These are phyloP conservation scores for Pulveroboletus ravenelii DNA, from an alignment of 768 basidiomycete genomes.

Conservation along the genomic window DNA sequence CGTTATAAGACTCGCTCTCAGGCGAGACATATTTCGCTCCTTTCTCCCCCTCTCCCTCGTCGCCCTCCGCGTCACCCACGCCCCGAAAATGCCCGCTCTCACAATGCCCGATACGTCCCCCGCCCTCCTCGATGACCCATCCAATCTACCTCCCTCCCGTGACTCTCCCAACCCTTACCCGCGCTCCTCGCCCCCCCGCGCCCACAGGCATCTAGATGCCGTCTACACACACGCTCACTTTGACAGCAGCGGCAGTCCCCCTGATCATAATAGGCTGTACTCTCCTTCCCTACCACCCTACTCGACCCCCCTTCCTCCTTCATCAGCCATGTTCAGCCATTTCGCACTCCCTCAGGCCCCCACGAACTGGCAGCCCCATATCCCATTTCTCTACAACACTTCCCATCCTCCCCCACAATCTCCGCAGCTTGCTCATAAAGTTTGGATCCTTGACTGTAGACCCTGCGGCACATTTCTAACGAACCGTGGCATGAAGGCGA, in stretches of 20 bases:
- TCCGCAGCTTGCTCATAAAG: slow-evolving; percentile 54
- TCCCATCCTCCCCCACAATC: slow-evolving; percentile 41
- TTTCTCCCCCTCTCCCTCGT: slow-evolving; percentile 9
- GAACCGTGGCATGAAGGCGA: slow-evolving; percentile 82
- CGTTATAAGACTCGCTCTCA: slow-evolving; percentile 34
- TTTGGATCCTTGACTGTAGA: slow-evolving; percentile 78
- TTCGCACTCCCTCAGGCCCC: slow-evolving; percentile 15
- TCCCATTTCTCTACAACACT: slow-evolving; percentile 35
- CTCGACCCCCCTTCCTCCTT: slow-evolving; percentile 7
- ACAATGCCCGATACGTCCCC: slow-evolving; percentile 10
- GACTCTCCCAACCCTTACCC: slow-evolving; percentile 19
- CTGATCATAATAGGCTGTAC: slow-evolving; percentile 17
- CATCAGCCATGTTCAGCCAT: slow-evolving; percentile 28
- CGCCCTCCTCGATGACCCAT: slow-evolving; percentile 1
- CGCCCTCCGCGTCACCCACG: neutral
- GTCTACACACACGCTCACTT: slow-evolving; percentile 24
- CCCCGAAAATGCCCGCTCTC: slow-evolving; percentile 29
- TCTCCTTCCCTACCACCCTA: slow-evolving; percentile 11
- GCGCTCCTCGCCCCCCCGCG: slow-evolving; percentile 16
- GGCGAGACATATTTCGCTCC: slow-evolving; percentile 29
- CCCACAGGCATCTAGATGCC: slow-evolving; percentile 15
- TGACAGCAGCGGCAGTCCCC: slow-evolving; percentile 7
- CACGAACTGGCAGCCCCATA: slow-evolving; percentile 30
- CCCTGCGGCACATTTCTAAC: slow-evolving; percentile 71
- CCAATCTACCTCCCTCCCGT: neutral